A percentile compares a stretch with the other conserved stretches of the same genome.
Evolutionary conservation across 805 yeast genomes (phyloP).

Genomic region (Naumovozyma baii): DNA sequence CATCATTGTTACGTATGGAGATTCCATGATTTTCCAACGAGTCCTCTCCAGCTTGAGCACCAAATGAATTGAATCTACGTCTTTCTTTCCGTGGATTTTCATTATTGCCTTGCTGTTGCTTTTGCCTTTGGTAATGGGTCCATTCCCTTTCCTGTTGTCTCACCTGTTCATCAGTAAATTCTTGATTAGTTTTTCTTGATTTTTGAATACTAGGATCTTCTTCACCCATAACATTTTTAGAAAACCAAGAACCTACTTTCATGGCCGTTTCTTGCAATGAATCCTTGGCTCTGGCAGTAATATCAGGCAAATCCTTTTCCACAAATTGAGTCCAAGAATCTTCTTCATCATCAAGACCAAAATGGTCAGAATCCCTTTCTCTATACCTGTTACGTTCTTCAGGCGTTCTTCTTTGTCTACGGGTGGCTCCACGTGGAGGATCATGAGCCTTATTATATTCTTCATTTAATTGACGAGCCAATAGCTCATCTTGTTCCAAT

Average conservation of each 20-base stretch:
- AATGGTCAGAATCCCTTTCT: constrained; percentile 10
- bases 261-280: constrained; percentile 75
- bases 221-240: constrained; percentile 22
- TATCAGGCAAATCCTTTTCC: constrained; percentile 45
- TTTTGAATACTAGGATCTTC: constrained; percentile 2
- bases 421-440: background rate
- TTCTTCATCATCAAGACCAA: constrained; percentile 27
- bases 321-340: constrained; percentile 50
- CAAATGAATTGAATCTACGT: constrained; percentile 28
- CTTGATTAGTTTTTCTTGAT: background rate
- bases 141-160: constrained; percentile 14
- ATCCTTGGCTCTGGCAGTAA: constrained; percentile 57
- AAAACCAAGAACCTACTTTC: constrained; percentile 71
- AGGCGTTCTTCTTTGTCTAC: constrained; percentile 10
- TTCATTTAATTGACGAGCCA: constrained; percentile 73
- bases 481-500: constrained; percentile 61
- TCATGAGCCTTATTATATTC: constrained; percentile 35
- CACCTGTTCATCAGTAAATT: constrained; percentile 3
- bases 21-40: constrained; percentile 27
- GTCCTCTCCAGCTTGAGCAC: constrained; percentile 25
- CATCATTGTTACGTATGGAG: constrained; percentile 17
- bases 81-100: constrained; percentile 11
- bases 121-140: constrained; percentile 8
- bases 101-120: background rate
- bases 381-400: constrained; percentile 25